Evolutionary conservation across 2,329 filamentous ascomycete genomes (phyloP), one percentile per base, ranked within the genome.

Genomic region (Claviceps digitariae): DNA sequence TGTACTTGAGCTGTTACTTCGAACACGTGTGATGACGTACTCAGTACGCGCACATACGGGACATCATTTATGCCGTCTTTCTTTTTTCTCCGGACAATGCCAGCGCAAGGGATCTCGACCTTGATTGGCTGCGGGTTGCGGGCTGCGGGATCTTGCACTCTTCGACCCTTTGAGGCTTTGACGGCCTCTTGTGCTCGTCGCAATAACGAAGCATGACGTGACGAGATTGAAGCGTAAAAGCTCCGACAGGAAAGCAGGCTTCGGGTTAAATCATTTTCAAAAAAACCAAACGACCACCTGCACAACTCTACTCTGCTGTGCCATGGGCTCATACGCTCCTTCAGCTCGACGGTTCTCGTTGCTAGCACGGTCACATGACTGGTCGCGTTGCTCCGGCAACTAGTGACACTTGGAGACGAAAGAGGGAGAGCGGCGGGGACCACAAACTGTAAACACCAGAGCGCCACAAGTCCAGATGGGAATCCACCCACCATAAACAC

Each of bases 331-430:
- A 36, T 4, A 38, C 36, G 36, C 36, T n/a, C 43, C 43, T 17
- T 17, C 27, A 29, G 23, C 25, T 3, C 45, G 17, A 29, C 10
- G n/a, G 7, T 5, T 5, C 17, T 23, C 12, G 29, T 3, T 29
- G 23, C 46, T 55, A n/a, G 40, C 40, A 7, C 15, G 15, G 52
- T 63, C 61, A 62, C 60, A 54, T 59, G 59, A 60, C 41, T 36
- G 25, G 20, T 1, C 1, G n/a, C 52, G 58, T 63, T 48, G 49
- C 55, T 27, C 44, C 51, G 48, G 46, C 52, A 56, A 56, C 54
- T 0, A 20, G 25, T n/a, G 31, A 34, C 47, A 29, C n/a, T 45
- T 38, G 27, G 38, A 17, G 38, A 17, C 10, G 2, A 21, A 48
- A 45, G 13, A 25, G 43, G 43, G 13, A 25, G 15, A 6, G 36